Conservation (phyloP, 2,329 filamentous ascomycete genomes). For the Botrytis medusae region DNA sequence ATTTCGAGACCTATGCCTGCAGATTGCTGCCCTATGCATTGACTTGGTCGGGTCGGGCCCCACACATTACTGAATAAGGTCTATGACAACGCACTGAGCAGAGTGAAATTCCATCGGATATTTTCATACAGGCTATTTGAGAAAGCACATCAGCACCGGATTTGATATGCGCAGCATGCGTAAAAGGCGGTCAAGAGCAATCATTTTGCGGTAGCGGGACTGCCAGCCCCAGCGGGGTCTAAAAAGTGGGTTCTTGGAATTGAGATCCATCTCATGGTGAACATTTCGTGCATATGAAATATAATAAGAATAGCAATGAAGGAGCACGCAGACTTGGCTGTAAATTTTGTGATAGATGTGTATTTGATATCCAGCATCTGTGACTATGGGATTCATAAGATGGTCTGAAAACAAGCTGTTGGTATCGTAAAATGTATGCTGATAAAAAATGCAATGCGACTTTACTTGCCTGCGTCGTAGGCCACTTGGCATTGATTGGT, state of each 20-base stretch:
- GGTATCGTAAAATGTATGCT: neutral
- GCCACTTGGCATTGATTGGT: conserved; percentile 8
- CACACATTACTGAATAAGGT: conserved; percentile 18
- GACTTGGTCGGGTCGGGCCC: conserved; percentile 16
- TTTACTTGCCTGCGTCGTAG: neutral
- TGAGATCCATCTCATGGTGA: neutral
- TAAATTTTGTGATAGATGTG: neutral
- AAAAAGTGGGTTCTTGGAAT: neutral
- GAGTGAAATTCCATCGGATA: neutral
- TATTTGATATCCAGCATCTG: neutral
- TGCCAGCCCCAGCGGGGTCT: neutral
- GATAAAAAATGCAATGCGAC: conserved; percentile 5
- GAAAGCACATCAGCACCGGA: neutral
- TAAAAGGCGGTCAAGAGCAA: conserved; percentile 2
- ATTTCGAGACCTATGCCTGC: conserved; percentile 2
- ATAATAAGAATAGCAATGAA: neutral
- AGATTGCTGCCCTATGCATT: conserved; percentile 23
- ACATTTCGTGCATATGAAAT: neutral
- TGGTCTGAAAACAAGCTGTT: neutral
- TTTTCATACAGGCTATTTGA: conserved; percentile 5
- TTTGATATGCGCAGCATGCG: neutral
- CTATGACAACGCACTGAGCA: conserved; percentile 20
- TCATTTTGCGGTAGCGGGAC: neutral
- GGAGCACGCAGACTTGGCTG: neutral
- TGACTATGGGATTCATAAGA: neutral